Conservation (phyloP, 441 rosid genomes). For the Pelargonium australe region DNA sequence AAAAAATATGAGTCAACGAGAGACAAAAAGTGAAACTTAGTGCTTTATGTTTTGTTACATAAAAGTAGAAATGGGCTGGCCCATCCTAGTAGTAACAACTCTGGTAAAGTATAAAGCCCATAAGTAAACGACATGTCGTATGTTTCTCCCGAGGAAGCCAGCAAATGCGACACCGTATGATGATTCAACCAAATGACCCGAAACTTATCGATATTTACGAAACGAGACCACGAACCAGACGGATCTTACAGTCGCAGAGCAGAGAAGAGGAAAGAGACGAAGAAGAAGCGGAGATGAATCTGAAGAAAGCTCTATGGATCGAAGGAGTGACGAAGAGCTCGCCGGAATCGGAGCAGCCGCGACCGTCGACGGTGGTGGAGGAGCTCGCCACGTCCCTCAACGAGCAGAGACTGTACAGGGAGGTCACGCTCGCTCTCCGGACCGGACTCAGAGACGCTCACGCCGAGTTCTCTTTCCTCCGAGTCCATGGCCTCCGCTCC, state of each 20-base stretch:
- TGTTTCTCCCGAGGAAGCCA: background rate
- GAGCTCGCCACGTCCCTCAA: slow-evolving; percentile 62
- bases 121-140: background rate
- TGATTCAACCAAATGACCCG: background rate
- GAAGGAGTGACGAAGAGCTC: slow-evolving; percentile 36
- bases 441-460: slow-evolving; percentile 73
- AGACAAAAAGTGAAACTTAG: no score
- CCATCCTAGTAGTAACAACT: no score
- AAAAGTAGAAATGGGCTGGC: no score
- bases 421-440: slow-evolving; percentile 80
- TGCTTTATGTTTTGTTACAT: no score
- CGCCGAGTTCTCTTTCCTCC: slow-evolving; percentile 87
- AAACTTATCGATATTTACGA: background rate
- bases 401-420: slow-evolving; percentile 59
- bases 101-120: no score
- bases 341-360: slow-evolving; percentile 23
- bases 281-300: slow-evolving; percentile 38
- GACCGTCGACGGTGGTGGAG: slow-evolving; percentile 45
- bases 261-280: slow-evolving; percentile 8
- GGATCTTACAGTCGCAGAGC: background rate
- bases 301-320: slow-evolving; percentile 69
- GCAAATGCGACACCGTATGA: background rate
- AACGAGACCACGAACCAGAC: background rate
- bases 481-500: slow-evolving; percentile 69
- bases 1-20: no score